Evolutionary conservation across 768 basidiomycete species (phyloP).

Genomic region (Mycena galericulata): DNA sequence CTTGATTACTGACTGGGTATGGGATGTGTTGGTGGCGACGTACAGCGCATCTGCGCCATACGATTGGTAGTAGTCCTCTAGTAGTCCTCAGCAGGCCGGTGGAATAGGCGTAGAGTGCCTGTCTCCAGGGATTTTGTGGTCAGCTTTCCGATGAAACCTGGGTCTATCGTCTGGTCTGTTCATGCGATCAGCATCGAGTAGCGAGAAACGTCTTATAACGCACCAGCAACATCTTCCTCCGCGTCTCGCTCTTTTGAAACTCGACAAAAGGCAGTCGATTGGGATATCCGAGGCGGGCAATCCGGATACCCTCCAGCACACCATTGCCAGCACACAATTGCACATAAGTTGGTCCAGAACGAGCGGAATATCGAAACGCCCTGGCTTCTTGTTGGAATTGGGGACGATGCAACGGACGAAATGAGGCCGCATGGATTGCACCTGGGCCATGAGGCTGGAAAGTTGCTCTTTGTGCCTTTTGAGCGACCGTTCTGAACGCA

Average conservation of each 20-base stretch:
- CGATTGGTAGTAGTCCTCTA: constrained; percentile 89
- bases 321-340: too few relatives aligned
- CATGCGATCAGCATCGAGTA: background rate
- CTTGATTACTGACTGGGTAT: constrained; percentile 93
- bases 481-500: constrained; percentile 95
- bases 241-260: constrained; percentile 74
- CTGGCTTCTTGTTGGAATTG: constrained; percentile 91
- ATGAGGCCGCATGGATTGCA: constrained; percentile 95
- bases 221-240: constrained; percentile 44
- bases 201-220: too few relatives aligned
- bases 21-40: constrained; percentile 85
- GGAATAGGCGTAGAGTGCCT: constrained; percentile 91
- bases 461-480: constrained; percentile 97
- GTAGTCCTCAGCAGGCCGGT: constrained; percentile 65
- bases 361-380: constrained; percentile 91
- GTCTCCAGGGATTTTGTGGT: constrained; percentile 76
- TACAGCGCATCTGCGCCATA: constrained; percentile 92
- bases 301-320: constrained; percentile 98
- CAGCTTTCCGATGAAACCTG: constrained; percentile 77
- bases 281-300: constrained; percentile 96
- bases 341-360: constrained; percentile 98
- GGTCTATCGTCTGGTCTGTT: constrained; percentile 74
- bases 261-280: constrained; percentile 97
- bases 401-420: constrained; percentile 99
- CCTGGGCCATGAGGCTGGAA: constrained; percentile 88